Base-by-base conservation (phyloP, 2,329 filamentous ascomycete species). In the Phyllosticta citrichinensis region DNA sequence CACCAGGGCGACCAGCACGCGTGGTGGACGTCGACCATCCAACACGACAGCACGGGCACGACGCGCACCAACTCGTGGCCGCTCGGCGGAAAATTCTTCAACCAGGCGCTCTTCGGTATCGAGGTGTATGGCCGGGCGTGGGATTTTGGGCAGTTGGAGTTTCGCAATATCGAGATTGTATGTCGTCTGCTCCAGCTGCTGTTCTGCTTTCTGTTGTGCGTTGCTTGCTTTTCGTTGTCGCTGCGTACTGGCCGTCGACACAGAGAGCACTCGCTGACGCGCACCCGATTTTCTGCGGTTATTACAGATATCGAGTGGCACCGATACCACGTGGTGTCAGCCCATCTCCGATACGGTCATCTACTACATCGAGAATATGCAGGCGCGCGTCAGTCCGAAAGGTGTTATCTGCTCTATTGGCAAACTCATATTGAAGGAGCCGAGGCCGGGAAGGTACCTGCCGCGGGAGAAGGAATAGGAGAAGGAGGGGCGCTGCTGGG, bases 91-190 rank as follows among this genome's bases (percentile, higher is more conserved):
- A 76, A 76, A 63, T 73, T 70, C 14, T 75, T 76, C 61, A 76
- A 76, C 62, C 73, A 77, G 62, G 75, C 68, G 5, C 61, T 77
- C 9, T 74, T 77, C 55, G 75, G 75, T 1, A 76, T 77, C 51
- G 75, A 77, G 63, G 66, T 76, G 1, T 70, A 69, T 19, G 71
- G 68, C 52, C 69, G 73, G 10, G 64, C 63, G n/a, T 77, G 75
- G 75, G 67, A 74, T 63, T 77, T 77, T 62, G 74, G 75, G 2
- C 61, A 67, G 11, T 66, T 77, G n/a, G 69, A 69, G 8, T 77
- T 64, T 69, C 71, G 65, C 52, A 65, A 65, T 52, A 40, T 67
- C 20, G 66, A 65, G 19, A 68, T 70, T 63, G 66, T 68, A 63
- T 64, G 64, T 64, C 51, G 27, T 58, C 25, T 12, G 12, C 56